These are phyloP conservation scores for Barnettozyma salicaria DNA, from an alignment of 805 yeast genomes.

Conservation along the genomic window DNA sequence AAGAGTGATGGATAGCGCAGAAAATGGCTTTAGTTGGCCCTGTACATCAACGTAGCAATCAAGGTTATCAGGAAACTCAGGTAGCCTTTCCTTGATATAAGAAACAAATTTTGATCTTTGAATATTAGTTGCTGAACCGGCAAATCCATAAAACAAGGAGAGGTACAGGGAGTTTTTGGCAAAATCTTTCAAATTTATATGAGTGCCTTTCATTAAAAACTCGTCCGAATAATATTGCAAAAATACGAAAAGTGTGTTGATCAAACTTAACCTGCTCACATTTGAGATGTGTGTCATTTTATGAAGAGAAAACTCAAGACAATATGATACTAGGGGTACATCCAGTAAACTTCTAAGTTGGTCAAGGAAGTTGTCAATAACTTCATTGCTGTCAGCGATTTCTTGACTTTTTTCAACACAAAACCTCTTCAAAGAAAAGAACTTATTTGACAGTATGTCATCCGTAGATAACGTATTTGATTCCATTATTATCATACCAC, in stretches of 20 bases:
- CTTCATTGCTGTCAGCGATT: neutral
- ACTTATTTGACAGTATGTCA: slow-evolving; percentile 23
- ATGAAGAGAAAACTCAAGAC: neutral
- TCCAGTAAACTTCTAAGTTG: neutral
- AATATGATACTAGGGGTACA: neutral
- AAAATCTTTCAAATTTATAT: slow-evolving; percentile 1
- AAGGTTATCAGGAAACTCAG: slow-evolving; percentile 21
- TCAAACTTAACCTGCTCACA: neutral
- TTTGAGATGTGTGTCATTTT: slow-evolving; percentile 3
- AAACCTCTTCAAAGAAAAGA: slow-evolving; percentile 1
- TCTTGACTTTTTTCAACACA: neutral
- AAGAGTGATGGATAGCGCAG: slow-evolving; percentile 36
- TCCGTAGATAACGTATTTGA: slow-evolving; percentile 20
- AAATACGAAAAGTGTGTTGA: slow-evolving; percentile 5
- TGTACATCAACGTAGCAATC: slow-evolving; percentile 39
- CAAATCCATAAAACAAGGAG: slow-evolving; percentile 5
- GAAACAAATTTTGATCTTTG: slow-evolving; percentile 18
- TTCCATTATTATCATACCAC: slow-evolving; percentile 84
- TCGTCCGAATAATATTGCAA: neutral
- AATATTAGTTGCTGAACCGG: slow-evolving; percentile 30
- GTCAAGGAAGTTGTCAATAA: neutral
- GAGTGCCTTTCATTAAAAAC: slow-evolving; percentile 3
- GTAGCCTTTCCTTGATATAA: slow-evolving; percentile 13
- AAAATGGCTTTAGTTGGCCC: slow-evolving; percentile 44
- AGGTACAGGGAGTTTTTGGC: neutral